Evolutionary conservation across 2,329 filamentous ascomycete species (phyloP), one percentile per base, ranked within the genome.

Genomic region (Domatiomyces catenatus): DNA sequence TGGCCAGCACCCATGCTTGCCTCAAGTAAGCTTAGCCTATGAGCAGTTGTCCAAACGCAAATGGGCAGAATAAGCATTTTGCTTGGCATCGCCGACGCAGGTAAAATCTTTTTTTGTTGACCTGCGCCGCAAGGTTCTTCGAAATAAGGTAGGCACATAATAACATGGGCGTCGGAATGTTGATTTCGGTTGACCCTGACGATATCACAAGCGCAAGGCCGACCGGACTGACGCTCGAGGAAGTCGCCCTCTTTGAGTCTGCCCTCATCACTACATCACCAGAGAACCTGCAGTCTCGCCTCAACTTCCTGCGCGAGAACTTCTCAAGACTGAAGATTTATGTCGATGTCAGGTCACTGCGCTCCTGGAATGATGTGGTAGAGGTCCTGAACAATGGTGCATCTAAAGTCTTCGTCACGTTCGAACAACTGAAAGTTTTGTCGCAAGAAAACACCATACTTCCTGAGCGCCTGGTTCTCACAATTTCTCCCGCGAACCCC

Each of bases 371-470:
- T 58, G 84, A 93, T 56, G 73, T 96, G 36, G 70, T 90, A 49
- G 77, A 84, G 46, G 75, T 96, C 36, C 79, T 98, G 50, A 86
- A 98, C 65, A 78, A 81, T 56, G 92, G 92, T 53, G 87, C 88
- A 5, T 78, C 81, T 48, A 92, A 83, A 64, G 83, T 92, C 55
- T 92, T 96, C 65, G 84, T 94, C 48, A 76, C 76, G 17, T 76
- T 81, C 46, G 74, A 80, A 51, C 83, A 87, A 63, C 71, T 93
- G 49, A 71, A 72, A 42, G 65, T 69, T 17, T 67, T 84, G 44
- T 67, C 73, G 48, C 59, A 69, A 47, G 67, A 73, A 57, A 67
- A 73, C 58, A 73, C 73, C 26, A 69, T 81, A 44, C 66, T 69
- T 10, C 70, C 74, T 7, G 72, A 74, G 50, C 70, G 80, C 46